Percentiles rank a stretch among this genome's conserved stretches.
phyloP scores from a whole-genome alignment of 75 land plant genomes.

The Pinus albicaulis region DNA sequence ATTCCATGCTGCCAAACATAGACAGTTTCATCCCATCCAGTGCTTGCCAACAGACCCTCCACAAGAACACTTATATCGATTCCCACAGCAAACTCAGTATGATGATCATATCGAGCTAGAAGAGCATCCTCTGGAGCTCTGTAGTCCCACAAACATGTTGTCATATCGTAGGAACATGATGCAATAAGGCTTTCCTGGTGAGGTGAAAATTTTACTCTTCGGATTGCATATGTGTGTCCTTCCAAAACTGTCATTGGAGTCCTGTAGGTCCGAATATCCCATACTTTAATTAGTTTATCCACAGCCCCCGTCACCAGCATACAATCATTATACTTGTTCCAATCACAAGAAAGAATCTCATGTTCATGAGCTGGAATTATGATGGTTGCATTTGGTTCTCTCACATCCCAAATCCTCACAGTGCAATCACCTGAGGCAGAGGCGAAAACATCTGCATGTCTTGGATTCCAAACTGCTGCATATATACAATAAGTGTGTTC shows the following conservation, averaged over 20 bases:
- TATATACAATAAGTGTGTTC: conserved; percentile 95
- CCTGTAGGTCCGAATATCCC: conserved; percentile 82
- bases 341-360: conserved; percentile 89
- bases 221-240: conserved; percentile 87
- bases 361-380: conserved; percentile 80
- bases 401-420: conserved; percentile 80
- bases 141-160: conserved; percentile 84
- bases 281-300: conserved; percentile 77
- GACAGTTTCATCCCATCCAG: conserved; percentile 92
- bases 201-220: conserved; percentile 86
- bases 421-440: conserved; percentile 97
- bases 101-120: conserved; percentile 80
- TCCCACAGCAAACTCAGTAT: conserved; percentile 92
- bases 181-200: conserved; percentile 54
- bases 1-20: conserved; percentile 96
- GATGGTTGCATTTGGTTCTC: conserved; percentile 69
- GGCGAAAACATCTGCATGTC: conserved; percentile 88
- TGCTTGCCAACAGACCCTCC: conserved; percentile 90
- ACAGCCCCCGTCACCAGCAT: conserved; percentile 75
- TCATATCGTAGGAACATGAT: conserved; percentile 98
- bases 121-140: conserved; percentile 73
- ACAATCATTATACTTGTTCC: conserved; percentile 94
- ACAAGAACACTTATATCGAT: conserved; percentile 92
- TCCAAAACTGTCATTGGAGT: conserved; percentile 63
- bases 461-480: conserved; percentile 80